Percentiles rank a stretch among this genome's conserved stretches.
These are phyloP conservation scores for Pythium brassicae DNA, from an alignment of 352 stramenopile genomes.

Conservation along the genomic window DNA sequence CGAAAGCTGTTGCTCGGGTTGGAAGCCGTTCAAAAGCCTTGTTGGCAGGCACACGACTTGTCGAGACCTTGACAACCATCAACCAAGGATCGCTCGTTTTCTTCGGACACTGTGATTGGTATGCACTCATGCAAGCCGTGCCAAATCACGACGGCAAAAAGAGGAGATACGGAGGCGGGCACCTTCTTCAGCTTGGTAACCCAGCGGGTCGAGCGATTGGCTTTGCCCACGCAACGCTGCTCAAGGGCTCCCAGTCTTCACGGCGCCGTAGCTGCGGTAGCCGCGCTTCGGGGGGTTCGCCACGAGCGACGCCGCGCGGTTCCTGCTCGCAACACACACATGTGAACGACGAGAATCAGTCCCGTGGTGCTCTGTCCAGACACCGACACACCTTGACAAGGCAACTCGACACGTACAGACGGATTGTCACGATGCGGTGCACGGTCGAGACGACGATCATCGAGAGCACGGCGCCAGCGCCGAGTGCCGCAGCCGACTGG, in stretches of 20 bases:
- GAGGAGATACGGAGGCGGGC: background rate
- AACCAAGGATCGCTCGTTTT: too few relatives aligned
- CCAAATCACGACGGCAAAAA: background rate
- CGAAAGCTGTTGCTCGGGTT: too few relatives aligned
- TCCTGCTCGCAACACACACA: constrained; percentile 4
- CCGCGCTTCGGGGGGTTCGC: constrained; percentile 13
- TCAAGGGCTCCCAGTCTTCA: constrained; percentile 13
- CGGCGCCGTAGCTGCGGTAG: constrained; percentile 14
- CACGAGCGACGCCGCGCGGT: constrained; percentile 10
- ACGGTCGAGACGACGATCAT: constrained; percentile 29
- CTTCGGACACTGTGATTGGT: too few relatives aligned
- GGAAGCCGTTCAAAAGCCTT: too few relatives aligned
- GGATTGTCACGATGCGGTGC: constrained; percentile 19
- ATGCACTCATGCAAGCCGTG: background rate
- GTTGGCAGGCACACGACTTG: too few relatives aligned
- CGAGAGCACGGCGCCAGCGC: constrained; percentile 20
- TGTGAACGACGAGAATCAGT: background rate
- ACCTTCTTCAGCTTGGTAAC: background rate
- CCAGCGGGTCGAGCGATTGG: background rate
- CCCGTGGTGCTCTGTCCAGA: too few relatives aligned
- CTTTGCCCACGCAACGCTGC: background rate
- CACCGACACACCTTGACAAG: background rate
- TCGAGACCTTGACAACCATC: too few relatives aligned
- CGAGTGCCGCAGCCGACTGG: constrained; percentile 37
- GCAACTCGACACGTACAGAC: constrained; percentile 13